phyloP scores from a whole-genome alignment of 352 stramenopile species.

The Phytophthora cryptogea region DNA sequence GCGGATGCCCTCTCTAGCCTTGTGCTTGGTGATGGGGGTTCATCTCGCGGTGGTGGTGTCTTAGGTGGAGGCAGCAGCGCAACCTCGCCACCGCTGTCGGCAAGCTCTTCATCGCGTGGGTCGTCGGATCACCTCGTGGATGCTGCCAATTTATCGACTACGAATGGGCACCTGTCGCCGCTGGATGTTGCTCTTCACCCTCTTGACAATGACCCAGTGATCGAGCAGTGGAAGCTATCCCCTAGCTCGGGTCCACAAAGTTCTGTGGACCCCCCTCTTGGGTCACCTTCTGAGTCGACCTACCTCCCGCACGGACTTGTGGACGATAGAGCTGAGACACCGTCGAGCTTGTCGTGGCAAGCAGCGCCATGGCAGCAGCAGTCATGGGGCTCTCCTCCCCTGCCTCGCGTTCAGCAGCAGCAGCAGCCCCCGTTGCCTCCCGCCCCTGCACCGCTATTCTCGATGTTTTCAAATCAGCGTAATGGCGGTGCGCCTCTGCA shows the following conservation, averaged over 20 bases:
- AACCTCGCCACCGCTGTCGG: constrained; percentile 49
- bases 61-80: constrained; percentile 26
- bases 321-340: constrained; percentile 27
- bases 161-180: constrained; percentile 55
- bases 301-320: constrained; percentile 53
- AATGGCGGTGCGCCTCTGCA: constrained; percentile 27
- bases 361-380: constrained; percentile 59
- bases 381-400: constrained; percentile 50
- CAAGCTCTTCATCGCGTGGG: constrained; percentile 60
- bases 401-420: constrained; percentile 34
- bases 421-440: constrained; percentile 46
- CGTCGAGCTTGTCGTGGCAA: constrained; percentile 55
- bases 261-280: constrained; percentile 44
- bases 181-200: constrained; percentile 55
- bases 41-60: constrained; percentile 22
- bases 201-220: constrained; percentile 64
- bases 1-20: constrained; percentile 75
- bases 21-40: constrained; percentile 54
- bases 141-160: constrained; percentile 18
- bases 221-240: constrained; percentile 84
- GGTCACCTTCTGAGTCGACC: constrained; percentile 47
- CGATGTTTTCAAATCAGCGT: constrained; percentile 57
- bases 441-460: constrained; percentile 54
- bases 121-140: constrained; percentile 63
- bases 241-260: constrained; percentile 52